These are phyloP conservation scores for Blastocystis sp. DNA, from an alignment of 352 stramenopile genomes.

Conservation along the genomic window DNA sequence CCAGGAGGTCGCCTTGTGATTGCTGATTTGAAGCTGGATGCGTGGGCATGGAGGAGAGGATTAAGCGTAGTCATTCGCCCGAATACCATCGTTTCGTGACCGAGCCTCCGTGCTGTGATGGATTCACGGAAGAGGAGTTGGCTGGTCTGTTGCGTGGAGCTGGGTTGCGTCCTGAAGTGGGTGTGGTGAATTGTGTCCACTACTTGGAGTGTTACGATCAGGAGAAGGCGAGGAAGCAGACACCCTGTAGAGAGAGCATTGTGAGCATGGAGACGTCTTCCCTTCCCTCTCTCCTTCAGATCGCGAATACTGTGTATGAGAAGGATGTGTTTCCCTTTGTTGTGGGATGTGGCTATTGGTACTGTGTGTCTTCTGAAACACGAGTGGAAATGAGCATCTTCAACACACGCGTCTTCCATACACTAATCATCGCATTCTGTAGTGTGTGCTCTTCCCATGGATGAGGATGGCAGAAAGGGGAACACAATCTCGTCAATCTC, in stretches of 20 bases:
- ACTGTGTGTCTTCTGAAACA: conserved; percentile 27
- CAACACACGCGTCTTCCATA: no score
- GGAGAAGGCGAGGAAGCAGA: conserved; percentile 12
- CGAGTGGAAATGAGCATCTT: no score
- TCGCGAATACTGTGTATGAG: not conserved
- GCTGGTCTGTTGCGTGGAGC: not conserved
- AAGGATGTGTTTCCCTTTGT: conserved; percentile 59
- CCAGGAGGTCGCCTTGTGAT: conserved; percentile 44
- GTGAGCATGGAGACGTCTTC: not conserved
- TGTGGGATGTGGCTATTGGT: conserved; percentile 19
- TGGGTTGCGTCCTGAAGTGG: conserved; percentile 31
- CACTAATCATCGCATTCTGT: no score
- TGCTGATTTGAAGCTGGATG: conserved; percentile 39
- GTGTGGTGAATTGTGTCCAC: not conserved
- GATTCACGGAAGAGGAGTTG: conserved; percentile 45
- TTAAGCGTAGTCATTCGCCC: conserved; percentile 36
- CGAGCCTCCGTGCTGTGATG: conserved; percentile 40
- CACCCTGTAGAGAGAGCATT: conserved; percentile 1
- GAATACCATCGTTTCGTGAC: conserved; percentile 19
- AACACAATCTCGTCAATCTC: no score
- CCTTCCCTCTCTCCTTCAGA: conserved; percentile 9
- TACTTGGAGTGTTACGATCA: conserved; percentile 51
- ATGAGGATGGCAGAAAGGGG: no score
- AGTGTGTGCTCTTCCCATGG: no score
- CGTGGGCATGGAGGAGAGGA: not conserved